Evolutionary conservation across 768 basidiomycete species (phyloP), one percentile per base, ranked within the genome.

Genomic region (Lepiota venenata): DNA sequence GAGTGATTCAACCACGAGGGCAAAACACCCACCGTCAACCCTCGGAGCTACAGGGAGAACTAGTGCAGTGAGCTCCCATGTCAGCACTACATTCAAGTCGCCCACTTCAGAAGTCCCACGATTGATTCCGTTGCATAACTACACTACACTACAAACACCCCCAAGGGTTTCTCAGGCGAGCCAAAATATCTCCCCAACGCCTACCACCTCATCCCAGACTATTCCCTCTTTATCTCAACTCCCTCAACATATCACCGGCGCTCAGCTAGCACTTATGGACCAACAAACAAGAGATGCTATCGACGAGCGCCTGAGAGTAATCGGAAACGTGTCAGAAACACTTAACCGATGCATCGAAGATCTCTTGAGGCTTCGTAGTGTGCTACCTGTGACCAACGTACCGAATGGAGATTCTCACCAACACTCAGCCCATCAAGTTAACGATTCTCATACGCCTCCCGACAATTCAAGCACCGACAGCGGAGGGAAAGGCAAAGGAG

Each of bases 281-380:
- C 71, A 62, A 22, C 64, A 86, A 37, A 91, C 90, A 22, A 75
- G 89, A 50, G 88, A 90, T 59, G 87, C 88, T 5, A 88, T 97
- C 46, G 91, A 94, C 59, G 91, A 93, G 61, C 81, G 92, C 51
- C 69, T 98, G 57, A 77, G 83, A 40, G 78, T 92, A 37, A 71
- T 98, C 36, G 86, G 93, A 69, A 80, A 83, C 15, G 87, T 95
- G 37, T 90, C 92, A 37, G 75, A 75, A 36, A 79, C 84, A 2
- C 74, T 93, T n/a, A 82, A 82, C 64, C 76, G 78, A 16, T 86
- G 91, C 61, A 79, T 91, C 50, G 86, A 89, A 59, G 91, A 97
- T 60, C 75, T 97, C 57, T 79, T 86, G 66, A 74, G 83, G 60
- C 74, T 92, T 65, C 73, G 88, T 59, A 91, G 90, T 61, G 75